Evolutionary conservation across 2,329 filamentous ascomycete species (phyloP), one percentile per base, ranked within the genome.

Genomic region (Neofusicoccum sp.): DNA sequence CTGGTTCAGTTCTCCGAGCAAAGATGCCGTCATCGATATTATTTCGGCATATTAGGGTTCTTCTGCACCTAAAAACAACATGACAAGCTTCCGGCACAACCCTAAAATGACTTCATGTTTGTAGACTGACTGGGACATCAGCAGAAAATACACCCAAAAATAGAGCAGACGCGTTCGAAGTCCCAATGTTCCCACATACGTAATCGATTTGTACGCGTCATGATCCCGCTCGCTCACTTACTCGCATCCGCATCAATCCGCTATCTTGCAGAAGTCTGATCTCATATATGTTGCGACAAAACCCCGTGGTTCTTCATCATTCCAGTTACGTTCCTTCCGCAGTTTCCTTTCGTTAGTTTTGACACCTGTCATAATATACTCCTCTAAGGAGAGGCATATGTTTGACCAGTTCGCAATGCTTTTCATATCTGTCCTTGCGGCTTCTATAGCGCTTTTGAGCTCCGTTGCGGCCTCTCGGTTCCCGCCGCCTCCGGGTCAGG

Each of bases 191-290:
- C 31, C 28, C 31, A 22, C 31, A n/a, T 6, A 22, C 14, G 6
- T 37, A 14, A 8, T 5, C 14, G 8, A 3, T 28, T 34, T 9
- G 8, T 29, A 34, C 52, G 29, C 28, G 41, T 4, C 34, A 44
- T 16, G 22, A 16, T 31, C 34, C 29, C 29, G 36, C 28, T 14
- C 14, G n/a, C 34, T 44, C 52, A 29, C 12, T 56, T 22, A 11
- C 4, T 44, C 37, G 33, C 52, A 44, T 56, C 52, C 52, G 52
- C 52, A 56, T 12, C 9, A 37, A 56, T 56, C 52, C 52, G 52
- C n/a, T 34, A 7, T 29, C 36, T 14, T 31, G 29, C 2, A 33
- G 7, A 29, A 33, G 11, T 4, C n/a, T 22, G n/a, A 9, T 39
- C 8, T n/a, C 37, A 44, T 33, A 31, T 28, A 41, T 4, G 8